These are phyloP conservation scores for Wickerhamiella cacticola DNA, from an alignment of 805 yeast genomes.

Conservation along the genomic window DNA sequence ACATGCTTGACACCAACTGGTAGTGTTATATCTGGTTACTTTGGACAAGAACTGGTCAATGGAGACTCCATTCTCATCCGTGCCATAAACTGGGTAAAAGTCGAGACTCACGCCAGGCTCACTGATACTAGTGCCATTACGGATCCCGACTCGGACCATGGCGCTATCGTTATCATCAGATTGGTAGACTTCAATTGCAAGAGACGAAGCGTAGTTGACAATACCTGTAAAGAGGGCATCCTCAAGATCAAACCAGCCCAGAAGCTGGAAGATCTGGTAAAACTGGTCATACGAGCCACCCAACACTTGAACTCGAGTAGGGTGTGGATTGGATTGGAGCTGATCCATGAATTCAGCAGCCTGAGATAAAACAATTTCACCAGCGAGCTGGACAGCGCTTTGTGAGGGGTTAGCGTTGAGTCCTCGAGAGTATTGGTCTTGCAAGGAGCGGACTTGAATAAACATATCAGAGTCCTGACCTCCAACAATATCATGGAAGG, in stretches of 20 bases:
- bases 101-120: slow-evolving; percentile 27
- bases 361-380: slow-evolving; percentile 32
- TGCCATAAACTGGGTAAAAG: slow-evolving; percentile 33
- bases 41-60: slow-evolving; percentile 31
- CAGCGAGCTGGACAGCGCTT: slow-evolving; percentile 33
- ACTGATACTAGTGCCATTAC: slow-evolving; percentile 33
- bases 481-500: slow-evolving; percentile 29
- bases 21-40: slow-evolving; percentile 25
- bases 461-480: slow-evolving; percentile 22
- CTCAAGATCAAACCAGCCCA: slow-evolving; percentile 29
- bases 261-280: slow-evolving; percentile 32
- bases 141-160: slow-evolving; percentile 36
- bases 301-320: slow-evolving; percentile 34
- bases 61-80: slow-evolving; percentile 26
- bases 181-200: slow-evolving; percentile 34
- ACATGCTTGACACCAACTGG: slow-evolving; percentile 35
- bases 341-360: slow-evolving; percentile 30
- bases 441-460: slow-evolving; percentile 29
- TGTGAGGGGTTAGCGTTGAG: slow-evolving; percentile 28
- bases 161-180: slow-evolving; percentile 21
- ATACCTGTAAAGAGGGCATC: slow-evolving; percentile 35
- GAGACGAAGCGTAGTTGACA: slow-evolving; percentile 37
- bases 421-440: slow-evolving; percentile 34
- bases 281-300: slow-evolving; percentile 38
- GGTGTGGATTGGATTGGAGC: slow-evolving; percentile 24